These are phyloP conservation scores for Exophiala mesophila DNA, from an alignment of 2,329 filamentous ascomycete genomes.

Conservation along the genomic window DNA sequence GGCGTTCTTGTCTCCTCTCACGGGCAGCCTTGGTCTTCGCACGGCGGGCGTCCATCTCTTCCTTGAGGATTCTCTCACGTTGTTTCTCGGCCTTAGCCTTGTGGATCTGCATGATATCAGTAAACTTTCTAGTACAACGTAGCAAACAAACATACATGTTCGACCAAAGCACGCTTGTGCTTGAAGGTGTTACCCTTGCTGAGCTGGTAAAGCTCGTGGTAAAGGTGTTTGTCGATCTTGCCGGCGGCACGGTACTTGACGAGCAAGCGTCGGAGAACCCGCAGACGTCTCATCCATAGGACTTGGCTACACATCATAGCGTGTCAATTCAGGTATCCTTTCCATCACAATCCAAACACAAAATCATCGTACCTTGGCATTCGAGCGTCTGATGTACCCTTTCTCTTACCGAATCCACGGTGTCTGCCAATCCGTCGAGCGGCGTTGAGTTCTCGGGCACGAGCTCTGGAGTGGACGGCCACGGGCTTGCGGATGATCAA, in stretches of 20 bases:
- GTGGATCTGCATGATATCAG: constrained; percentile 93
- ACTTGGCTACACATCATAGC: constrained; percentile 64
- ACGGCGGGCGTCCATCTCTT: constrained; percentile 99
- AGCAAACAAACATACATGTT: constrained; percentile 95
- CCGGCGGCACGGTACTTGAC: constrained; percentile 99
- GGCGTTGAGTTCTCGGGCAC: constrained; percentile 90
- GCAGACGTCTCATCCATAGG: constrained; percentile 99
- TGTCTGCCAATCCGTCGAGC: constrained; percentile 94
- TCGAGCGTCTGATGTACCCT: constrained; percentile 99
- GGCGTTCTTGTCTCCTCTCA: constrained; percentile 95
- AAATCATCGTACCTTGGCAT: constrained; percentile 81
- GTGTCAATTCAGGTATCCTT: neutral
- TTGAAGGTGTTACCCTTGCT: constrained; percentile 99
- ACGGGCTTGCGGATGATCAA: constrained; percentile 99
- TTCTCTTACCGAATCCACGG: constrained; percentile 99
- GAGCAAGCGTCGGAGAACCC: constrained; percentile 96
- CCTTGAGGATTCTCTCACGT: constrained; percentile 92
- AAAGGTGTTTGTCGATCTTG: constrained; percentile 99
- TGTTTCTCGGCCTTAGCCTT: constrained; percentile 99
- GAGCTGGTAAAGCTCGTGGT: constrained; percentile 99
- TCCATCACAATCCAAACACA: too few species aligned
- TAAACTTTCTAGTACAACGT: too few species aligned
- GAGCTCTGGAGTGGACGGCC: constrained; percentile 98
- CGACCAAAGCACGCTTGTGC: constrained; percentile 99
- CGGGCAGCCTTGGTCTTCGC: constrained; percentile 99